These are phyloP conservation scores for Komagataella populi DNA, from an alignment of 805 yeast genomes.

Conservation along the genomic window DNA sequence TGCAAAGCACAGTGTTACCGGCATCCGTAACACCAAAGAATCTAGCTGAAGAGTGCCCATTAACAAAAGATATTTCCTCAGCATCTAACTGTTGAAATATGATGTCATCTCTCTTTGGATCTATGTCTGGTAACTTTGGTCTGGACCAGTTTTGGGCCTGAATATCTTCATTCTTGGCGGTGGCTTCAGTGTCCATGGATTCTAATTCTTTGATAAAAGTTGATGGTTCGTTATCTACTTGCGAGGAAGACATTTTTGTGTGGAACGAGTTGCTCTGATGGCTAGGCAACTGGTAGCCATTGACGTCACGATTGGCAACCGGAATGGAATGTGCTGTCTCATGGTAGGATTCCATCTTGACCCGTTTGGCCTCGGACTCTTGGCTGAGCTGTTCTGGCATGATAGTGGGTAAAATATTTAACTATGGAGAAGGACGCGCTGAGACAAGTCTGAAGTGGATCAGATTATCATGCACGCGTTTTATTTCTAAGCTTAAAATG, in stretches of 20 bases:
- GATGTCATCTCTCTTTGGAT: constrained; percentile 35
- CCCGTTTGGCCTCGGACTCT: neutral
- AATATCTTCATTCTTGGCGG: constrained; percentile 9
- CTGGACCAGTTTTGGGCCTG: constrained; percentile 29
- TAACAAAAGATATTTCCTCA: constrained; percentile 52
- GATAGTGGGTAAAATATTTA: neutral
- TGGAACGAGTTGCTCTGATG: constrained; percentile 13
- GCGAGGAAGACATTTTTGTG: constrained; percentile 13
- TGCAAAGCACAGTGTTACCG: constrained; percentile 84
- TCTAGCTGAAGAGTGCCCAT: constrained; percentile 52
- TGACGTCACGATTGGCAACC: constrained; percentile 13
- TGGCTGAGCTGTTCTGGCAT: neutral
- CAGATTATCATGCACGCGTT: neutral
- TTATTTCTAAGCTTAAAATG: too few relatives aligned
- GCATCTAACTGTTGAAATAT: constrained; percentile 90
- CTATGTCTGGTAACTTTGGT: constrained; percentile 43
- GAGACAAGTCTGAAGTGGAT: neutral
- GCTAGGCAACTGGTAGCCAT: constrained; percentile 17
- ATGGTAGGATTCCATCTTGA: constrained; percentile 4
- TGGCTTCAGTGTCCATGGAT: constrained; percentile 25
- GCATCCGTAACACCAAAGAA: constrained; percentile 86
- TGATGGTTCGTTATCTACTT: constrained; percentile 24
- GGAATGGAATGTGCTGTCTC: constrained; percentile 18
- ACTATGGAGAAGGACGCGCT: neutral
- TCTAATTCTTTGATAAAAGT: constrained; percentile 39